Conservation (phyloP, 1,139 yeast species). For the Wickerhamomyces sp. region DNA sequence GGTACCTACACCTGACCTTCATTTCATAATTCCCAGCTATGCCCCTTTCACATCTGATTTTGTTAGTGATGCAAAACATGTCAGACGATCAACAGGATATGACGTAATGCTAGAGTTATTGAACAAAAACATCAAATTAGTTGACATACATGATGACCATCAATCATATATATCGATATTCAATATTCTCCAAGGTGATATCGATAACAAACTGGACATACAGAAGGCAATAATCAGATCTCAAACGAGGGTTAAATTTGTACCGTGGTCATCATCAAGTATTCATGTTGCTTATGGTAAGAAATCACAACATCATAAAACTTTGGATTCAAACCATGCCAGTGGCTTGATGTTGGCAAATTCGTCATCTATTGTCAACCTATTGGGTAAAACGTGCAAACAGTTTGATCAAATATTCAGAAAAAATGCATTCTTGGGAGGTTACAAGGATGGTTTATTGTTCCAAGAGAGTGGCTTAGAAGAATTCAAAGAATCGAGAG, state of each 20-base stretch:
- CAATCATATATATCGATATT: constrained; percentile 65
- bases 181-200: constrained; percentile 70
- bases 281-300: constrained; percentile 75
- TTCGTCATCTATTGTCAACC: constrained; percentile 63
- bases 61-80: constrained; percentile 52
- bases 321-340: constrained; percentile 32
- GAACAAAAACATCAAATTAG: constrained; percentile 77
- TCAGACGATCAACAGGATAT: constrained; percentile 71
- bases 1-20: constrained; percentile 86
- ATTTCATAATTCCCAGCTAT: constrained; percentile 79
- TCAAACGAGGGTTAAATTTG: constrained; percentile 73
- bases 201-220: constrained; percentile 65
- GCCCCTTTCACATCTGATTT: constrained; percentile 77
- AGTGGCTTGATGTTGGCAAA: constrained; percentile 79
- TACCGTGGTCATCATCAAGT: constrained; percentile 83
- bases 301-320: constrained; percentile 53
- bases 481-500: constrained; percentile 78
- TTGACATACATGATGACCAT: constrained; percentile 41
- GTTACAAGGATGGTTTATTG: constrained; percentile 53
- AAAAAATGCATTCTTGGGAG: constrained; percentile 80
- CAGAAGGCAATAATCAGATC: constrained; percentile 77
- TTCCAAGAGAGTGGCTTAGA: constrained; percentile 58
- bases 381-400: constrained; percentile 61
- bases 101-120: constrained; percentile 81
- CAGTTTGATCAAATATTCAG: constrained; percentile 80